phyloP scores from a whole-genome alignment of 768 basidiomycete species.

The Hypholoma sublateritium region DNA sequence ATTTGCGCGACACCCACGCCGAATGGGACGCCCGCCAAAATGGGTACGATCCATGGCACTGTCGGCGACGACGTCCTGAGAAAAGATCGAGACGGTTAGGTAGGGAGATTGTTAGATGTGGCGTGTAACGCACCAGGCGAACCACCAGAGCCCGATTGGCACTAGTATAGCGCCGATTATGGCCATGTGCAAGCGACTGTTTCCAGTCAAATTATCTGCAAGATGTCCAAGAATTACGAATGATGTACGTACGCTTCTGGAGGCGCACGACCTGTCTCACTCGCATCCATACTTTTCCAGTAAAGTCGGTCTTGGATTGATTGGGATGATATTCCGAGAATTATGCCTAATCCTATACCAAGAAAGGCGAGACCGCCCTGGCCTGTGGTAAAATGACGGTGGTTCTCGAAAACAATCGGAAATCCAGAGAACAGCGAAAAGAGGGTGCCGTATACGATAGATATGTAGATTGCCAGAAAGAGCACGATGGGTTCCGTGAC shows the following conservation, averaged over 20 bases:
- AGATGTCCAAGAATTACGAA: neutral
- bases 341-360: constrained; percentile 60
- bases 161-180: constrained; percentile 51
- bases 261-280: constrained; percentile 47
- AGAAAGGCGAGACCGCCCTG: constrained; percentile 62
- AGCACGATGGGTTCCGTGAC: constrained; percentile 65
- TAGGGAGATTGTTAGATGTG: neutral
- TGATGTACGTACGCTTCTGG: constrained; percentile 54
- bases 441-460: constrained; percentile 60
- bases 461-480: constrained; percentile 55
- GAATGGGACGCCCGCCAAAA: constrained; percentile 67
- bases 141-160: constrained; percentile 65
- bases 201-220: neutral
- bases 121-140: constrained; percentile 49
- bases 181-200: constrained; percentile 58
- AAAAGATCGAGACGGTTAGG: neutral
- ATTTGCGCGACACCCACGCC: constrained; percentile 65
- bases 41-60: constrained; percentile 66
- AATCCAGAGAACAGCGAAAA: constrained; percentile 67
- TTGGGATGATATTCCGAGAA: constrained; percentile 48
- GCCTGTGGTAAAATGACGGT: constrained; percentile 51
- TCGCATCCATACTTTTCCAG: constrained; percentile 45
- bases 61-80: constrained; percentile 48
- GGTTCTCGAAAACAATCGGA: constrained; percentile 57
- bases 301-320: constrained; percentile 57